Evolutionary conservation across 2,329 filamentous ascomycete species (phyloP).

Genomic region (Monosporascus sp.): DNA sequence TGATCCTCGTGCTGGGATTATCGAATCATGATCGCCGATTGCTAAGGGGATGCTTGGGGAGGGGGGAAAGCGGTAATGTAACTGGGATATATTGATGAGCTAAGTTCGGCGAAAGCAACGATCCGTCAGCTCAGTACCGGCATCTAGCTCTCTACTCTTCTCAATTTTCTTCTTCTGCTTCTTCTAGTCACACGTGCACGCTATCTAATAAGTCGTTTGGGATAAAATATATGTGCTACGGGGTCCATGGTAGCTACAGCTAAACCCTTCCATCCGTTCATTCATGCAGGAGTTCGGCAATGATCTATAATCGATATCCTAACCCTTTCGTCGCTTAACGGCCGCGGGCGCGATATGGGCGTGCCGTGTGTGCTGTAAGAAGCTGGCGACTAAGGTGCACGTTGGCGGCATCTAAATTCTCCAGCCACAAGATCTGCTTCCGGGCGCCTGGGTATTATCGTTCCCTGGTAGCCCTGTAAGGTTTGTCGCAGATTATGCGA

Average conservation of each 20-base stretch:
- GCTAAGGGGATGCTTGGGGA: not conserved
- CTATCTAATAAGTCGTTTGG: too few relatives aligned
- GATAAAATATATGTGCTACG: too few relatives aligned
- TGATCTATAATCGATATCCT: not conserved
- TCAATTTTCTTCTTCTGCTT: too few relatives aligned
- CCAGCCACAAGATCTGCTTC: not conserved
- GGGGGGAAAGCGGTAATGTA: not conserved
- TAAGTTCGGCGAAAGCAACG: not conserved
- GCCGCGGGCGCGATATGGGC: not conserved
- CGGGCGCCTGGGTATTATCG: not conserved
- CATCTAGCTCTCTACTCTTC: not conserved
- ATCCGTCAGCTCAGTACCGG: not conserved
- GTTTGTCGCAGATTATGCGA: constrained; percentile 1
- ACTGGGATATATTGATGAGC: not conserved
- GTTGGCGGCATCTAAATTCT: not conserved
- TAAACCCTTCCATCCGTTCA: not conserved
- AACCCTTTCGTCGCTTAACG: not conserved
- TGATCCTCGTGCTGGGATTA: not conserved
- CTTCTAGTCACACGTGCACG: too few relatives aligned
- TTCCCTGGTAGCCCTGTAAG: not conserved
- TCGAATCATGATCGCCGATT: not conserved
- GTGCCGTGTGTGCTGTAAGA: not conserved
- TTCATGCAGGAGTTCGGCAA: not conserved
- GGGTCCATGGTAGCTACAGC: not conserved
- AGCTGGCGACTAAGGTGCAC: not conserved